Evolutionary conservation across 1,284 basidiomycete genomes (phyloP).

Genomic region (Sanghuangporus sanghuang): DNA sequence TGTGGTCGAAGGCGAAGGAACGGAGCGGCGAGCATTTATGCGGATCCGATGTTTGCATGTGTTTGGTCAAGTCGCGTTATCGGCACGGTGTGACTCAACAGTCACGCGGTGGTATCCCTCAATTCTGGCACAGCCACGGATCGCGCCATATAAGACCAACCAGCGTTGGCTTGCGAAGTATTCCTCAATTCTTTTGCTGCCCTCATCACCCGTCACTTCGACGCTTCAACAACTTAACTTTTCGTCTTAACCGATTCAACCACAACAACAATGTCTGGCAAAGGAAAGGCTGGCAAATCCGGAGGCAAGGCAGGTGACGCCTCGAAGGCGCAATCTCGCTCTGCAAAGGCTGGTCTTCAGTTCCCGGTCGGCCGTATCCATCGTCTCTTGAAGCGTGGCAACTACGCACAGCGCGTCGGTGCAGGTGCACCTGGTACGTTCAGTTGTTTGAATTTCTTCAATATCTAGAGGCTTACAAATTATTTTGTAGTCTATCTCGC

Average conservation of each 20-base stretch:
- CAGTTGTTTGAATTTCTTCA: background rate
- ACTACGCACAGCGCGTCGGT: constrained; percentile 78
- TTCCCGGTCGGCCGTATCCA: constrained; percentile 83
- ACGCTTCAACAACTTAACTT: constrained; percentile 14
- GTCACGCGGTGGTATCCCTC: constrained; percentile 6
- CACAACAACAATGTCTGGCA: constrained; percentile 40
- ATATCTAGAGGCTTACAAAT: background rate
- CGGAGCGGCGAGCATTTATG: background rate
- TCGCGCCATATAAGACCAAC: constrained; percentile 15
- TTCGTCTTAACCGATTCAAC: constrained; percentile 14
- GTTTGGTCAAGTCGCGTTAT: constrained; percentile 20
- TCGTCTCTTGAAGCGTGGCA: constrained; percentile 80
- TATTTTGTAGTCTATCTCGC: constrained; percentile 59
- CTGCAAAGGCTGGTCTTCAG: constrained; percentile 80
- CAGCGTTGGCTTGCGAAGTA: constrained; percentile 7
- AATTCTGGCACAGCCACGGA: constrained; percentile 17
- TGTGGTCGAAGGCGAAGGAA: constrained; percentile 1
- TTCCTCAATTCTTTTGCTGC: constrained; percentile 20
- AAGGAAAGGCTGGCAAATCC: constrained; percentile 56
- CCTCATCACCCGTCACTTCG: constrained; percentile 19
- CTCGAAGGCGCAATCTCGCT: constrained; percentile 66
- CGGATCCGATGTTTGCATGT: constrained; percentile 12
- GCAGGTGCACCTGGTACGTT: constrained; percentile 58
- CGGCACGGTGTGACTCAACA: constrained; percentile 14
- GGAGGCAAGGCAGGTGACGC: constrained; percentile 51